Percentiles rank a stretch among this genome's conserved stretches.
phyloP scores from a whole-genome alignment of 2,329 filamentous ascomycete genomes.

The Aspergillus niger region DNA sequence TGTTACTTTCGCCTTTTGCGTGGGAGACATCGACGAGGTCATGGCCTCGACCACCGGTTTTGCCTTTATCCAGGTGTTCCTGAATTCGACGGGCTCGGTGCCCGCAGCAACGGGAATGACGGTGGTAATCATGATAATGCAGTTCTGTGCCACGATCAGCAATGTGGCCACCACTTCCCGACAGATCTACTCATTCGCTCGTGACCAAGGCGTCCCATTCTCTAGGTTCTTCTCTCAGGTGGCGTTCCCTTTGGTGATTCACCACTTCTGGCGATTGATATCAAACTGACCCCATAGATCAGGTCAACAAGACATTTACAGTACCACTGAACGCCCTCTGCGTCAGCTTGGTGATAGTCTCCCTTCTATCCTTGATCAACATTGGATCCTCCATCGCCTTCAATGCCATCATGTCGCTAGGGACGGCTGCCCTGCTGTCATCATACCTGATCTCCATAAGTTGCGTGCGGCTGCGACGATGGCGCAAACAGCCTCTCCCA shows the following conservation, averaged over 20 bases:
- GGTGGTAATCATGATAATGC: slow-evolving; percentile 40
- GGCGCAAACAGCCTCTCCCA: slow-evolving; percentile 35
- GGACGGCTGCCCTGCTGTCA: slow-evolving; percentile 50
- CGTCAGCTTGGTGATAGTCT: slow-evolving; percentile 33
- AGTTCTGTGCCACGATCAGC: slow-evolving; percentile 41
- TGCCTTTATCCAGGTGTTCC: slow-evolving; percentile 49
- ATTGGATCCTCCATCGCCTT: slow-evolving; percentile 55
- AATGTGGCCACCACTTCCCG: slow-evolving; percentile 37
- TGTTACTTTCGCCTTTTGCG: slow-evolving; percentile 48
- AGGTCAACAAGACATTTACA: slow-evolving; percentile 36
- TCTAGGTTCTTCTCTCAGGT: slow-evolving; percentile 22
- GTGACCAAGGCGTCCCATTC: slow-evolving; percentile 44
- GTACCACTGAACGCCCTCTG: slow-evolving; percentile 47
- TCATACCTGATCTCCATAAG: slow-evolving; percentile 54
- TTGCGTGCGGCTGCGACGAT: slow-evolving; percentile 46
- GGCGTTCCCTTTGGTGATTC: neutral
- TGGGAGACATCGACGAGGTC: slow-evolving; percentile 43
- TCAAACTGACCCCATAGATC: neutral
- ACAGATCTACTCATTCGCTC: slow-evolving; percentile 48
- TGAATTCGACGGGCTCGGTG: slow-evolving; percentile 19
- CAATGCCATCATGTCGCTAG: slow-evolving; percentile 56
- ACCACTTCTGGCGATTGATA: neutral
- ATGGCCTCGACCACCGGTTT: slow-evolving; percentile 48
- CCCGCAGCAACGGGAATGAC: slow-evolving; percentile 49
- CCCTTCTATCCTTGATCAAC: slow-evolving; percentile 52